Evolutionary conservation across 495 filamentous ascomycete species (phyloP).

Genomic region (Saxispiralis lemnorum): DNA sequence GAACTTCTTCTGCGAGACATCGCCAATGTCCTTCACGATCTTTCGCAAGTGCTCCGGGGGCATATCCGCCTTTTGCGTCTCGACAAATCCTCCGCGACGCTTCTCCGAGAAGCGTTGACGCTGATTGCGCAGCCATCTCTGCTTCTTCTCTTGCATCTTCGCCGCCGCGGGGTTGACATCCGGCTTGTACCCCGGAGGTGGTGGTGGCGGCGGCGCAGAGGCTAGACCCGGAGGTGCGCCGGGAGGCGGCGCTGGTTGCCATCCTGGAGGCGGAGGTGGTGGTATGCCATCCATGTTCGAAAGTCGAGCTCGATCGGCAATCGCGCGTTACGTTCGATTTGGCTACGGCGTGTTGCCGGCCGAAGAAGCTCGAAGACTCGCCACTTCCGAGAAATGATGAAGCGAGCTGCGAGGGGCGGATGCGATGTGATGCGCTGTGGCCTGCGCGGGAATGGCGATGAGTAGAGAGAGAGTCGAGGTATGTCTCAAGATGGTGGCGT

Average conservation of each 20-base stretch:
- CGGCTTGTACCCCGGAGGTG: slow-evolving; percentile 77
- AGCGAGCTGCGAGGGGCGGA: neutral
- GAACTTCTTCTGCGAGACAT: slow-evolving; percentile 99
- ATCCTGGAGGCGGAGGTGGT: slow-evolving; percentile 42
- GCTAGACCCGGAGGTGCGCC: slow-evolving; percentile 57
- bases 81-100: slow-evolving; percentile 85
- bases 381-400: neutral
- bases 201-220: slow-evolving; percentile 68
- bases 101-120: slow-evolving; percentile 92
- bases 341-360: slow-evolving; percentile 15
- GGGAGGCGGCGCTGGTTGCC: slow-evolving; percentile 52
- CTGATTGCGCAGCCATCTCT: slow-evolving; percentile 90
- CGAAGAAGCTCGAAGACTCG: neutral
- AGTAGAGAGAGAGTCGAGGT: neutral
- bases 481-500: too few relatives aligned
- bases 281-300: slow-evolving; percentile 61
- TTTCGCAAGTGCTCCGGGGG: slow-evolving; percentile 96
- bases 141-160: slow-evolving; percentile 96
- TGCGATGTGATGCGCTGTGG: slow-evolving; percentile 7
- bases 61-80: slow-evolving; percentile 98
- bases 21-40: slow-evolving; percentile 95
- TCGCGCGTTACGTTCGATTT: neutral
- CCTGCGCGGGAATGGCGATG: slow-evolving; percentile 3
- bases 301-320: slow-evolving; percentile 16
- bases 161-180: slow-evolving; percentile 71